Conservation (phyloP, 768 basidiomycete species). For the Xerocomellus intermedius region DNA sequence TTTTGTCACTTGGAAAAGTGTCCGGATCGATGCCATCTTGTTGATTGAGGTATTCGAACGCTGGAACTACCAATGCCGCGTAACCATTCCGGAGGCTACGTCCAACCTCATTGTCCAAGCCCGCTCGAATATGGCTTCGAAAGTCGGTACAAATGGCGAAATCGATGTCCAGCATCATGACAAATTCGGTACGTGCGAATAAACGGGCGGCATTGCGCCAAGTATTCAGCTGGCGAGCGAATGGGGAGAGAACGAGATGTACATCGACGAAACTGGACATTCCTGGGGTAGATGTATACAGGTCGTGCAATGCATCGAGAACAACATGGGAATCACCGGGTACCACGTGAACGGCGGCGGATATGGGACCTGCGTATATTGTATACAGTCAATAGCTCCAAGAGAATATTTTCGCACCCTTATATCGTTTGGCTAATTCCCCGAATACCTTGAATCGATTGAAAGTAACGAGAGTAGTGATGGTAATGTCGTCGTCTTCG, state of each 20-base stretch:
- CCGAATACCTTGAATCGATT: constrained; percentile 73
- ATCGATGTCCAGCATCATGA: constrained; percentile 92
- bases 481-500: constrained; percentile 69
- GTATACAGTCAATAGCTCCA: not conserved
- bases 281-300: constrained; percentile 64
- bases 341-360: constrained; percentile 76
- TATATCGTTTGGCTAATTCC: constrained; percentile 72
- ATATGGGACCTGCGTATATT: constrained; percentile 66
- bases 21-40: constrained; percentile 57
- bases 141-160: constrained; percentile 85
- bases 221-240: constrained; percentile 84
- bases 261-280: constrained; percentile 77
- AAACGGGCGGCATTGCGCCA: constrained; percentile 87
- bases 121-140: constrained; percentile 51
- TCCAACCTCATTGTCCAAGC: constrained; percentile 32
- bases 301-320: constrained; percentile 59
- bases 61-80: constrained; percentile 78
- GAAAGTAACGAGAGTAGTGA: constrained; percentile 81
- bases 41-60: constrained; percentile 75
- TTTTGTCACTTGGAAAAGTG: constrained; percentile 68
- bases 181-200: constrained; percentile 78
- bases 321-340: constrained; percentile 41
- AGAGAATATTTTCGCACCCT: constrained; percentile 45
- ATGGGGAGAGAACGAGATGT: constrained; percentile 80
- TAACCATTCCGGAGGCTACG: constrained; percentile 53